Evolutionary conservation across 768 basidiomycete genomes (phyloP).

Genomic region (Hygrophorus pudorinus): DNA sequence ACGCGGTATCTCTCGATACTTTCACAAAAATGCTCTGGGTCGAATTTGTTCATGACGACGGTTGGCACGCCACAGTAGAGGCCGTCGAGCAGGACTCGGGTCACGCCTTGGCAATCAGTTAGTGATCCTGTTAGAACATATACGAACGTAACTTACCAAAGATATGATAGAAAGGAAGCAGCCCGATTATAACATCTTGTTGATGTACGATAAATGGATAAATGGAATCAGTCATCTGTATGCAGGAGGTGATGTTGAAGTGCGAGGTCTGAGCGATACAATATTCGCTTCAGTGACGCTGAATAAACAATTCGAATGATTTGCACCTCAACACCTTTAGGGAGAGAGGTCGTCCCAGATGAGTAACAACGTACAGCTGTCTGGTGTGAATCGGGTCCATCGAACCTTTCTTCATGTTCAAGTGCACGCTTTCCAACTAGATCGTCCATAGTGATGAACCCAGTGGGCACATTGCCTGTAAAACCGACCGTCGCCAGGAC

Average conservation of each 20-base stretch:
- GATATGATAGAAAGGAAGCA: slow-evolving; percentile 51
- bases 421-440: slow-evolving; percentile 38
- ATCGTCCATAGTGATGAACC: slow-evolving; percentile 13
- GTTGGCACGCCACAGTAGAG: slow-evolving; percentile 39
- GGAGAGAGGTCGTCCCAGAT: slow-evolving; percentile 38
- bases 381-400: slow-evolving; percentile 41
- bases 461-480: slow-evolving; percentile 23
- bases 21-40: slow-evolving; percentile 56
- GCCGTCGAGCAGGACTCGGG: slow-evolving; percentile 52
- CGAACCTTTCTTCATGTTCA: slow-evolving; percentile 42
- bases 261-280: slow-evolving; percentile 61
- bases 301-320: background rate
- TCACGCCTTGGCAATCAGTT: slow-evolving; percentile 31
- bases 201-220: slow-evolving; percentile 31
- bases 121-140: background rate
- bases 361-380: slow-evolving; percentile 56
- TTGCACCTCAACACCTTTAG: slow-evolving; percentile 59
- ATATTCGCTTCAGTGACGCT: background rate
- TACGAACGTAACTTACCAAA: slow-evolving; percentile 20
- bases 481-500: slow-evolving; percentile 45
- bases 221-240: slow-evolving; percentile 36
- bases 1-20: slow-evolving; percentile 57
- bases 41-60: slow-evolving; percentile 59
- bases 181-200: slow-evolving; percentile 46
- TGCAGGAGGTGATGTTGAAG: slow-evolving; percentile 53